A percentile compares a stretch with the other conserved stretches of the same genome.
These are phyloP conservation scores for Phalaenopsis aphrodite DNA, from an alignment of 106 monocot genomes.

Conservation along the genomic window DNA sequence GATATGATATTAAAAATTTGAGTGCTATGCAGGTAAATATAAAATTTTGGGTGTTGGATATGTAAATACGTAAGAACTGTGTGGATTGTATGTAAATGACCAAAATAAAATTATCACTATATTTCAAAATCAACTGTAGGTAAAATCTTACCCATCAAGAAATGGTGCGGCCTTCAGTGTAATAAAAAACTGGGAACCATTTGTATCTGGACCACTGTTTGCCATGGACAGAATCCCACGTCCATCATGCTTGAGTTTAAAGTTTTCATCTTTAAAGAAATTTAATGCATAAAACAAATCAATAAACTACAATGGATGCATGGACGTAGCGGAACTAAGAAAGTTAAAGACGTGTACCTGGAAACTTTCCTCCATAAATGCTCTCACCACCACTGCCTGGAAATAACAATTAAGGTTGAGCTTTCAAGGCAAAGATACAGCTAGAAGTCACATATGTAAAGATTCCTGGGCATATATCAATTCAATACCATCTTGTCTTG, in stretches of 20 bases:
- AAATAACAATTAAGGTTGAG: slow-evolving; percentile 41
- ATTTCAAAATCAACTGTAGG: background rate
- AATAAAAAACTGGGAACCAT: slow-evolving; percentile 51
- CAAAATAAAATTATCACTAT: background rate
- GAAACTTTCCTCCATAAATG: slow-evolving; percentile 48
- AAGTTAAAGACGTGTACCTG: slow-evolving; percentile 12
- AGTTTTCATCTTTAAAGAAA: slow-evolving; percentile 38
- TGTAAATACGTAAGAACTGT: too few species aligned
- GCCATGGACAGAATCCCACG: slow-evolving; percentile 55
- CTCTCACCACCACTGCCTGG: slow-evolving; percentile 60
- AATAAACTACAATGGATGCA: background rate
- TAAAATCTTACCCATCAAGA: slow-evolving; percentile 42
- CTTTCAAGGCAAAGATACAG: slow-evolving; percentile 29
- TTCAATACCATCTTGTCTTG: slow-evolving; percentile 45
- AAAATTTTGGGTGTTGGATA: too few species aligned
- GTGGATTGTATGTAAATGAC: too few species aligned
- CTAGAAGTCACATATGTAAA: slow-evolving; percentile 39
- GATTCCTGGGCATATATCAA: slow-evolving; percentile 36
- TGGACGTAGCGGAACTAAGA: background rate
- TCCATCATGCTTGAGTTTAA: slow-evolving; percentile 38
- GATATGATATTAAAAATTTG: too few species aligned
- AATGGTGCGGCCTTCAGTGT: slow-evolving; percentile 35
- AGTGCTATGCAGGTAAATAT: too few species aligned
- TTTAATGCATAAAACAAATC: background rate
- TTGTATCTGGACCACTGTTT: slow-evolving; percentile 33